These are phyloP conservation scores for Teunomyces stri DNA, from an alignment of 805 yeast genomes.

Conservation along the genomic window DNA sequence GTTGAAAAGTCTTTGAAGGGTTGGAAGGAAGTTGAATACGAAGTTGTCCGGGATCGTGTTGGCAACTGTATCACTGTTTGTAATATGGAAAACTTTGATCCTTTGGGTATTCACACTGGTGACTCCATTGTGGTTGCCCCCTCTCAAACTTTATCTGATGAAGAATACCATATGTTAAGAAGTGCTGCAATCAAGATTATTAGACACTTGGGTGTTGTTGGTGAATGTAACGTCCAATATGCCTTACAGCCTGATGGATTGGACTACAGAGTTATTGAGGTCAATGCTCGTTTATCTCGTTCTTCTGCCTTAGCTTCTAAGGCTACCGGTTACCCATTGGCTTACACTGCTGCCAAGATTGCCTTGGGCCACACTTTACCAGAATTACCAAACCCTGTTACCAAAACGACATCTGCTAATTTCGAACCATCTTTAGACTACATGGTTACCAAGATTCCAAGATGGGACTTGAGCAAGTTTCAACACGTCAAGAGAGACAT, in stretches of 20 bases:
- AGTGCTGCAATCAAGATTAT: conserved; percentile 96
- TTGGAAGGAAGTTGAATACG: conserved; percentile 98
- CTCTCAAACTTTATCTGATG: conserved; percentile 94
- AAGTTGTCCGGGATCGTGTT: conserved; percentile 94
- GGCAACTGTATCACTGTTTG: conserved; percentile 98
- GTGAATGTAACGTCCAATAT: conserved; percentile 98
- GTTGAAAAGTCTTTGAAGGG: conserved; percentile 97
- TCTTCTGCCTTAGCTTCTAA: conserved; percentile 97
- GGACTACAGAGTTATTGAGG: conserved; percentile 96
- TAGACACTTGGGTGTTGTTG: conserved; percentile 97
- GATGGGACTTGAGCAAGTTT: conserved; percentile 97
- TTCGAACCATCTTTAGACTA: conserved; percentile 97
- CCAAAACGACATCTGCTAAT: conserved; percentile 93
- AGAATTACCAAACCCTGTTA: conserved; percentile 93
- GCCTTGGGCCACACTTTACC: conserved; percentile 94
- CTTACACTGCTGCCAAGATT: conserved; percentile 97
- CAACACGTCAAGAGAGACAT: conserved; percentile 91
- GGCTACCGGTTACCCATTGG: conserved; percentile 98
- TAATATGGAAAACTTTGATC: conserved; percentile 99
- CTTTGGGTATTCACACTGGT: conserved; percentile 97
- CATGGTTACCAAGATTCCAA: conserved; percentile 94
- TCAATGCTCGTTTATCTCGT: conserved; percentile 93
- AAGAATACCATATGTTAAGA: conserved; percentile 97
- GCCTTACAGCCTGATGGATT: conserved; percentile 94
- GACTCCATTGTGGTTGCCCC: conserved; percentile 99